Conservation (phyloP, 805 yeast genomes). For the Wickerhamiella nectarea region DNA sequence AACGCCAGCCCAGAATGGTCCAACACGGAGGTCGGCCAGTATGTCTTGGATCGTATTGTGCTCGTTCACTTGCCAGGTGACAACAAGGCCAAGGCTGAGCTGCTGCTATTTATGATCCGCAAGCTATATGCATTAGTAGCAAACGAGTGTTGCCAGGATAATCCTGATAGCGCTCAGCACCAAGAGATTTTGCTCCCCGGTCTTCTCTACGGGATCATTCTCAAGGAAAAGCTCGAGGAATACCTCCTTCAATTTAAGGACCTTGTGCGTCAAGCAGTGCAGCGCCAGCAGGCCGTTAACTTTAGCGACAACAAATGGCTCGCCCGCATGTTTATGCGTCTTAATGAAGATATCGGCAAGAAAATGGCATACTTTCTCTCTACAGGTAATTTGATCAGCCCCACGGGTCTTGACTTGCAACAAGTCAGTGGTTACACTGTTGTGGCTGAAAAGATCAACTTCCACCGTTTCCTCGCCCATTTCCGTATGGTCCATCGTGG, state of each 20-base stretch:
- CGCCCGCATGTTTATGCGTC: constrained; percentile 58
- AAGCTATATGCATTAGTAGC: constrained; percentile 89
- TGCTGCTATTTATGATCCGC: constrained; percentile 88
- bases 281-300: constrained; percentile 64
- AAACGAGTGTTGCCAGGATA: constrained; percentile 92
- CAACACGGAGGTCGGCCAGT: constrained; percentile 82
- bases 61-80: constrained; percentile 64
- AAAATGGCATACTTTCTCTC: constrained; percentile 88
- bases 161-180: constrained; percentile 98
- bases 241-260: constrained; percentile 58
- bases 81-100: constrained; percentile 67
- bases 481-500: constrained; percentile 99
- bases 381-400: constrained; percentile 93
- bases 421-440: constrained; percentile 97
- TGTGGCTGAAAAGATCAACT: constrained; percentile 96
- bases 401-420: constrained; percentile 93
- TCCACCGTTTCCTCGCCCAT: constrained; percentile 94
- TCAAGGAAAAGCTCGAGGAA: constrained; percentile 93
- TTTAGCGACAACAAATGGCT: constrained; percentile 77
- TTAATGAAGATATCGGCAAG: constrained; percentile 88
- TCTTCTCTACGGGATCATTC: constrained; percentile 87
- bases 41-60: constrained; percentile 69
- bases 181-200: constrained; percentile 95
- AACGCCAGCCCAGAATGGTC: constrained; percentile 78
- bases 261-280: constrained; percentile 68